Conservation (phyloP, 352 stramenopile species). For the Aphanomyces euteiches region DNA sequence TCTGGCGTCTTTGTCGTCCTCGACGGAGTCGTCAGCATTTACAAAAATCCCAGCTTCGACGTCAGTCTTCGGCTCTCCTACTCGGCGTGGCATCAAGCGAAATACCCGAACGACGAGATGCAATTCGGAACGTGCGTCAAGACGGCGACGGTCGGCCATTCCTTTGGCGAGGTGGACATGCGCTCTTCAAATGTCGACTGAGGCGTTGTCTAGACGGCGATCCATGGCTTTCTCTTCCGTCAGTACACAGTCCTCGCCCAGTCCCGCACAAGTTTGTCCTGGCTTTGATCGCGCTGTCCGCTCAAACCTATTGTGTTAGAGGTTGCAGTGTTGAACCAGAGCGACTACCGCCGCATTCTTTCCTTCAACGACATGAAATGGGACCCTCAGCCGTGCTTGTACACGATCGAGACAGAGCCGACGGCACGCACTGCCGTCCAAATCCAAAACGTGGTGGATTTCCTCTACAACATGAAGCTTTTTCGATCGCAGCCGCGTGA, state of each 20-base stretch:
- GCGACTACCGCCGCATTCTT: constrained; percentile 7
- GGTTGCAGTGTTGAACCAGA: constrained; percentile 3
- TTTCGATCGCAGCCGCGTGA: constrained; percentile 15
- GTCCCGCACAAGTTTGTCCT: constrained; percentile 22
- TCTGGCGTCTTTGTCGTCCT: constrained; percentile 14
- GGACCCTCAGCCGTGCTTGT: constrained; percentile 3
- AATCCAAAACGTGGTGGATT: background rate
- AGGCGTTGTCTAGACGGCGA: background rate
- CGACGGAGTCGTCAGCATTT: constrained; percentile 17
- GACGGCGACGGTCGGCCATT: constrained; percentile 12
- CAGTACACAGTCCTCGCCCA: constrained; percentile 15
- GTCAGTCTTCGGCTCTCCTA: background rate
- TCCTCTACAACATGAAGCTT: constrained; percentile 5
- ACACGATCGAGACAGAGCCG: constrained; percentile 17
- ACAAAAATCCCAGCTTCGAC: constrained; percentile 7
- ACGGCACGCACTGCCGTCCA: background rate
- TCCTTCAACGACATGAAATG: background rate
- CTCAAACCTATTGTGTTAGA: constrained; percentile 4
- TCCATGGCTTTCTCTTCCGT: constrained; percentile 4
- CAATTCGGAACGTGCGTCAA: constrained; percentile 16
- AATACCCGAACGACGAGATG: background rate
- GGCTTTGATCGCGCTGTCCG: background rate
- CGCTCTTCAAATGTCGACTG: background rate
- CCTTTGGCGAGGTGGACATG: constrained; percentile 18
- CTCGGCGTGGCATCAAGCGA: background rate